A percentile compares a stretch with the other conserved stretches of the same genome.
These are phyloP conservation scores for Termitomyces sp. DNA, from an alignment of 1,284 basidiomycete genomes.

Conservation along the genomic window DNA sequence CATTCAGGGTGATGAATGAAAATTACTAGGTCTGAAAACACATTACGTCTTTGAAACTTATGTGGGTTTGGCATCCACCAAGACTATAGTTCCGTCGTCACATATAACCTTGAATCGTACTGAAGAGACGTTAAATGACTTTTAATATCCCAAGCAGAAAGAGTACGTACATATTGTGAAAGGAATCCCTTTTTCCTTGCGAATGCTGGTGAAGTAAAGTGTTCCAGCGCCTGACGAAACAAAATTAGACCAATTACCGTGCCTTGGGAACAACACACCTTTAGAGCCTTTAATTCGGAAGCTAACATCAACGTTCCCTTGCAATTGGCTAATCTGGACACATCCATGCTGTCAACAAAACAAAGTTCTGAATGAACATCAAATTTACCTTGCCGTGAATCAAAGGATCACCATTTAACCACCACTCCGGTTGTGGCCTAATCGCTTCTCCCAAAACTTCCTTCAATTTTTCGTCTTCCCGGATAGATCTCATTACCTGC, in stretches of 20 bases:
- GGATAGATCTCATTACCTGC: conserved; percentile 55
- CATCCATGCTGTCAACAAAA: background rate
- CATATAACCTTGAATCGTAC: conserved; percentile 69
- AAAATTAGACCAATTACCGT: background rate
- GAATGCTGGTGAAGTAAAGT: conserved; percentile 75
- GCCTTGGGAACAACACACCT: conserved; percentile 31
- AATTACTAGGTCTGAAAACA: background rate
- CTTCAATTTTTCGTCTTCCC: conserved; percentile 43
- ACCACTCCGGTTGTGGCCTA: conserved; percentile 69
- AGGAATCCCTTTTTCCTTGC: conserved; percentile 66
- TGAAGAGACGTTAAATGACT: conserved; percentile 21
- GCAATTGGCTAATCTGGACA: conserved; percentile 61
- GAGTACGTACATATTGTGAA: conserved; percentile 60
- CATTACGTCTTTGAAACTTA: background rate
- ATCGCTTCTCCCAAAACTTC: conserved; percentile 63
- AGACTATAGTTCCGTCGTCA: conserved; percentile 44
- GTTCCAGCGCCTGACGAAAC: conserved; percentile 58
- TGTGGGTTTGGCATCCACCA: conserved; percentile 14
- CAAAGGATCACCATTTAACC: conserved; percentile 70
- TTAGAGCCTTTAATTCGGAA: conserved; percentile 70
- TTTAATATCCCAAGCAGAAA: background rate
- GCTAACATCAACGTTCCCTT: conserved; percentile 72
- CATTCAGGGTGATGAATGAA: background rate
- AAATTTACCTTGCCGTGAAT: conserved; percentile 59
- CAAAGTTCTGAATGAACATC: background rate